phyloP scores from a whole-genome alignment of 345 rosid species.

The Sonneratia caseolaris region DNA sequence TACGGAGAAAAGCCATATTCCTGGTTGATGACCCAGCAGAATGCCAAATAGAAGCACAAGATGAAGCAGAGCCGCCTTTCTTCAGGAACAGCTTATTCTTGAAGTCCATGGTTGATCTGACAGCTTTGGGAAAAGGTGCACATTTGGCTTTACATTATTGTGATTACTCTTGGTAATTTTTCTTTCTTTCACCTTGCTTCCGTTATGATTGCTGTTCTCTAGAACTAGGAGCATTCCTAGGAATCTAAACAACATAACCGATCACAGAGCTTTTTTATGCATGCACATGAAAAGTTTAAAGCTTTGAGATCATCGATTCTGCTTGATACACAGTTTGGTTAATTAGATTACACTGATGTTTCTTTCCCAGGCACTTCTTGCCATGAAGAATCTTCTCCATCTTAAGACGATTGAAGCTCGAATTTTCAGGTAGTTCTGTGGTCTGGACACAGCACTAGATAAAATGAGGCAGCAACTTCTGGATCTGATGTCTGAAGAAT shows the following conservation, averaged over 20 bases:
- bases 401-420: conserved; percentile 47
- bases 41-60: conserved; percentile 39
- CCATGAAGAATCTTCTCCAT: conserved; percentile 64
- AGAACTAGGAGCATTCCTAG: no score
- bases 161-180: background rate
- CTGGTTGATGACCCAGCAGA: conserved; percentile 71
- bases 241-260: no score
- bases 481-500: conserved; percentile 46
- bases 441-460: conserved; percentile 52
- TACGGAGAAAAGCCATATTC: conserved; percentile 63
- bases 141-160: background rate
- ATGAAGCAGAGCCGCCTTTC: conserved; percentile 35
- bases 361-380: conserved; percentile 54
- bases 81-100: conserved; percentile 48
- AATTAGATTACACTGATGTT: no score
- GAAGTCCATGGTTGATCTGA: conserved; percentile 71
- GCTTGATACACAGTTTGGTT: no score
- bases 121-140: conserved; percentile 75
- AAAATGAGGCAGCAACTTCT: conserved; percentile 55
- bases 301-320: no score
- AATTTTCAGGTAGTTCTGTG: conserved; percentile 59
- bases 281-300: no score
- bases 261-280: no score
- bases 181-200: background rate
- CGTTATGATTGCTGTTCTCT: no score